Percentiles rank a stretch among this genome's conserved stretches.
Evolutionary conservation across 805 yeast species (phyloP).

Genomic region (Saccharomycopsis amapae): DNA sequence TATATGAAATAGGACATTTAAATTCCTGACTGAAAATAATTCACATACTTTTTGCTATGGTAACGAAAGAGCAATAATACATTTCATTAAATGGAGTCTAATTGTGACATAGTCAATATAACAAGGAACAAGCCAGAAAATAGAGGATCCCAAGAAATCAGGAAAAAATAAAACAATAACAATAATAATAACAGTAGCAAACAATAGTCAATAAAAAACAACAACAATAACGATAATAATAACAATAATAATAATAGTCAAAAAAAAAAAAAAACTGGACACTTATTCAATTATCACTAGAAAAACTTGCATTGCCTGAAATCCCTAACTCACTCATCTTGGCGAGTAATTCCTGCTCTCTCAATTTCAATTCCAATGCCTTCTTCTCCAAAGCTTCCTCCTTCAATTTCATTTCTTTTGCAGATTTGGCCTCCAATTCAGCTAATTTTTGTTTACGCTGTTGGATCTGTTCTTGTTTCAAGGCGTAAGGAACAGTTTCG

Average conservation of each 20-base stretch:
- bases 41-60: too few relatives aligned
- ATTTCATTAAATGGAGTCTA: too few relatives aligned
- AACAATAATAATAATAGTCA: neutral
- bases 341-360: conserved; percentile 35
- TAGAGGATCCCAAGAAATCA: too few relatives aligned
- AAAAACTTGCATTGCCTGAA: conserved; percentile 1
- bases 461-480: conserved; percentile 67
- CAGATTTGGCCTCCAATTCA: conserved; percentile 72
- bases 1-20: too few relatives aligned
- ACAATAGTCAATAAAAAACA: too few relatives aligned
- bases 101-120: too few relatives aligned
- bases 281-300: neutral
- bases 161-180: too few relatives aligned
- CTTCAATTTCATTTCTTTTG: conserved; percentile 61
- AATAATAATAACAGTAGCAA: neutral
- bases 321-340: conserved; percentile 13
- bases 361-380: conserved; percentile 63
- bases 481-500: conserved; percentile 78
- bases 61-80: too few relatives aligned
- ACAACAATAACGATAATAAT: neutral
- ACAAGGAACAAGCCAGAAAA: too few relatives aligned
- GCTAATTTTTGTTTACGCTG: conserved; percentile 74
- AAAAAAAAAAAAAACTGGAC: neutral
- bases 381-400: conserved; percentile 73
- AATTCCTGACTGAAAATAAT: too few relatives aligned